Evolutionary conservation across 257 asterid species (phyloP).

Genomic region (Gentiana dahurica): DNA sequence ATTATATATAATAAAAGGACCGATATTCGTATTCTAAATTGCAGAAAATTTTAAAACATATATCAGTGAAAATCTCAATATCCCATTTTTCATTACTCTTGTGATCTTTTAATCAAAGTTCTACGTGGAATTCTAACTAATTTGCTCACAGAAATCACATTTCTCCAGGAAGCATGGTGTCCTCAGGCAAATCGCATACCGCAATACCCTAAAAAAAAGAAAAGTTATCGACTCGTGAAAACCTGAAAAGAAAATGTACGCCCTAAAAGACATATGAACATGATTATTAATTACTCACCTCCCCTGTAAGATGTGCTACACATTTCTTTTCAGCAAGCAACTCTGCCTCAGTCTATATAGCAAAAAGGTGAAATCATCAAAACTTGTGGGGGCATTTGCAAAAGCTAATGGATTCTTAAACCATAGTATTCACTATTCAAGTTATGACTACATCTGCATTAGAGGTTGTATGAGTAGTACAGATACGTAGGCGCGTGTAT

Average conservation of each 20-base stretch:
- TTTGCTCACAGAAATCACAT: slow-evolving; percentile 24
- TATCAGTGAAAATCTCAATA: too few relatives aligned
- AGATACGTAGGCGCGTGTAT: too few relatives aligned
- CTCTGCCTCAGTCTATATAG: slow-evolving; percentile 86
- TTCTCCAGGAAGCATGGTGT: slow-evolving; percentile 99
- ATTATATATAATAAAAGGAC: too few relatives aligned
- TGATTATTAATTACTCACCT: slow-evolving; percentile 27
- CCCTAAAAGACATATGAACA: too few relatives aligned
- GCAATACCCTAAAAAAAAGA: slow-evolving; percentile 52
- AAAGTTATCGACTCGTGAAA: neutral
- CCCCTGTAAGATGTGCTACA: slow-evolving; percentile 98
- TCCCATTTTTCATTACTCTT: neutral
- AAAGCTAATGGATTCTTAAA: too few relatives aligned
- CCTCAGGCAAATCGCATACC: slow-evolving; percentile 90
- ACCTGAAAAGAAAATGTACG: too few relatives aligned
- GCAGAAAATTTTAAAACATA: too few relatives aligned
- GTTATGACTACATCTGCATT: too few relatives aligned
- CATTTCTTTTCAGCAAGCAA: slow-evolving; percentile 93
- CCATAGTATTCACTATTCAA: neutral
- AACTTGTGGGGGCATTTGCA: neutral
- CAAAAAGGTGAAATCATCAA: neutral
- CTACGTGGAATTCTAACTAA: neutral
- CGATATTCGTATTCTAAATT: too few relatives aligned
- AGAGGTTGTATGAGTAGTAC: too few relatives aligned
- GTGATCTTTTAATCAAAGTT: neutral